Evolutionary conservation across 2,329 filamentous ascomycete species (phyloP).

Genomic region (Endothia cerciana): DNA sequence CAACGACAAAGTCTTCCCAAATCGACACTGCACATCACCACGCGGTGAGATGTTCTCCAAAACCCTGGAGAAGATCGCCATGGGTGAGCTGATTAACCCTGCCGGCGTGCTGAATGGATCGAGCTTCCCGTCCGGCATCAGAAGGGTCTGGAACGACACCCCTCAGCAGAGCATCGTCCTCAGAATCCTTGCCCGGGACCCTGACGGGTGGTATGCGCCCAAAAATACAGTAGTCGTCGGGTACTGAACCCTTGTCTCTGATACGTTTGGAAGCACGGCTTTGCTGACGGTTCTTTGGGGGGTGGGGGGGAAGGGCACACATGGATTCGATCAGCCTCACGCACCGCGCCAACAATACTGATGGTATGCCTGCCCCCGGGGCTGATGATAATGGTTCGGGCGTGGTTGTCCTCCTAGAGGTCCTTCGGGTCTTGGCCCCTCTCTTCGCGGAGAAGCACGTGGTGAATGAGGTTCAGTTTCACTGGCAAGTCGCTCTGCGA

Average conservation of each 20-base stretch:
- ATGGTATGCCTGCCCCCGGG: constrained; percentile 14
- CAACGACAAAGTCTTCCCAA: background rate
- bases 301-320: constrained; percentile 12
- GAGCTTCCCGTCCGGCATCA: background rate
- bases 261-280: background rate
- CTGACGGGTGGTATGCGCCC: background rate
- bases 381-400: constrained; percentile 23
- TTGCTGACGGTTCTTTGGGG: background rate
- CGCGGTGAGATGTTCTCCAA: background rate
- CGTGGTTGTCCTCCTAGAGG: constrained; percentile 17
- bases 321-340: constrained; percentile 13
- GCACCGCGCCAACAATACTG: background rate
- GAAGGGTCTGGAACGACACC: background rate
- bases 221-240: constrained; percentile 8
- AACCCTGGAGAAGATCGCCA: background rate
- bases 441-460: background rate
- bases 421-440: background rate
- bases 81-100: background rate
- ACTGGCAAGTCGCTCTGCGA: constrained; percentile 3
- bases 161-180: constrained; percentile 13
- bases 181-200: background rate
- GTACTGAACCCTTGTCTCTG: background rate
- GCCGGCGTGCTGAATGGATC: background rate
- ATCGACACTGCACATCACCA: constrained; percentile 5
- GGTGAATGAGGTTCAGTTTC: constrained; percentile 20